Conservation (phyloP, 2,329 filamentous ascomycete species). For the Hymenoscyphus albidus region DNA sequence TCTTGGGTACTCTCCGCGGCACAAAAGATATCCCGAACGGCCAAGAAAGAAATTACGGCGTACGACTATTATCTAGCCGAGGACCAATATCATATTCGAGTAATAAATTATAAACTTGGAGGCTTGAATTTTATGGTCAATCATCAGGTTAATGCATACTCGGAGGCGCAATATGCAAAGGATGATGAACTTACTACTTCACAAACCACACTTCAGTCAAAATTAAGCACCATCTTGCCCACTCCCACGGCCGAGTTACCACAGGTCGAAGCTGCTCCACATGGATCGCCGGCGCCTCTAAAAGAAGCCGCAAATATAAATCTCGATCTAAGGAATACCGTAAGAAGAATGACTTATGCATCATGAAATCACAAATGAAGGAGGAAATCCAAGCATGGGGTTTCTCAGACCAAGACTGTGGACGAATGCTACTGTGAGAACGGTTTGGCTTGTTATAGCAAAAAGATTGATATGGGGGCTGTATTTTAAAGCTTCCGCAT, state of each 20-base stretch:
- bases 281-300: background rate
- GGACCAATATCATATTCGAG: background rate
- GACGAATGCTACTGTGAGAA: background rate
- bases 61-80: background rate
- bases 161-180: background rate
- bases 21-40: background rate
- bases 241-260: background rate
- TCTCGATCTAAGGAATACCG: too few relatives aligned
- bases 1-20: background rate
- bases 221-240: background rate
- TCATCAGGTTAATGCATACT: background rate
- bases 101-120: background rate
- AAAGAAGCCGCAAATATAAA: background rate
- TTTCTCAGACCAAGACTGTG: background rate
- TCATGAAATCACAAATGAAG: background rate
- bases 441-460: background rate
- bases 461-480: background rate
- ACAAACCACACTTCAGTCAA: background rate
- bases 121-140: background rate
- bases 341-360: too few relatives aligned
- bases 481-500: too few relatives aligned
- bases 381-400: background rate
- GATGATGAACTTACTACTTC: background rate
- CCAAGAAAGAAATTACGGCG: background rate
- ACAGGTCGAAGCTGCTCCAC: background rate